Conservation (phyloP, 1,284 basidiomycete species). For the Mycosarcoma maydis region DNA sequence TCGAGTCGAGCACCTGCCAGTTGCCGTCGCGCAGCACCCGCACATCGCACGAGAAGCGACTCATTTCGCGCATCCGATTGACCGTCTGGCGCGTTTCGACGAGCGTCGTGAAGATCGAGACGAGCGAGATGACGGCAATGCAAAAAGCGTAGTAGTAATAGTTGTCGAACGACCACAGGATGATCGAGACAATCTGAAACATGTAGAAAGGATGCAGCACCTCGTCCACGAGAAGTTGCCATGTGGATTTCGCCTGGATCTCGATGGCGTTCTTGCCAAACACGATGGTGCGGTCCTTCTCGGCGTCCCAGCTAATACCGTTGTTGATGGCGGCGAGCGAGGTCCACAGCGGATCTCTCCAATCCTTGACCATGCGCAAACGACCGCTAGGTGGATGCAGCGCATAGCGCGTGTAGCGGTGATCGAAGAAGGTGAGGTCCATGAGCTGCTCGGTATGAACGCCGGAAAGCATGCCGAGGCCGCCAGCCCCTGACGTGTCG, state of each 20-base stretch:
- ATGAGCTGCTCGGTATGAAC: slow-evolving; percentile 62
- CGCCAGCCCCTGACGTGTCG: slow-evolving; percentile 1
- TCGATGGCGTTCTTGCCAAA: slow-evolving; percentile 92
- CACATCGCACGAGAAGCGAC: slow-evolving; percentile 84
- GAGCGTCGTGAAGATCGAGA: slow-evolving; percentile 86
- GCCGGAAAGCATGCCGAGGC: slow-evolving; percentile 52
- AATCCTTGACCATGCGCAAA: slow-evolving; percentile 85
- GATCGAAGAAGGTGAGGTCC: slow-evolving; percentile 69
- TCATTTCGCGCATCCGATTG: slow-evolving; percentile 94
- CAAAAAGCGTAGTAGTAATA: slow-evolving; percentile 95
- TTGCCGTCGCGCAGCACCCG: slow-evolving; percentile 76
- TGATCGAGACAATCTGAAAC: slow-evolving; percentile 95
- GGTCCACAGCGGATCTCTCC: slow-evolving; percentile 86
- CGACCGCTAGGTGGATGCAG: slow-evolving; percentile 84
- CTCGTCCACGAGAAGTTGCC: slow-evolving; percentile 84
- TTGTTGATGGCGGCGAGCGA: slow-evolving; percentile 68
- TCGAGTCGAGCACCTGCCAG: slow-evolving; percentile 73
- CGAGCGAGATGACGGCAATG: slow-evolving; percentile 88
- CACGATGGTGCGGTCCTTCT: slow-evolving; percentile 69
- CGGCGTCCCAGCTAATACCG: slow-evolving; percentile 55
- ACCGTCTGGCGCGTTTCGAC: slow-evolving; percentile 90
- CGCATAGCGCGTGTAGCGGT: slow-evolving; percentile 88
- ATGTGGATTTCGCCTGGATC: slow-evolving; percentile 84
- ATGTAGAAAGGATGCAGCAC: slow-evolving; percentile 69
- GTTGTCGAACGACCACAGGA: slow-evolving; percentile 92